These are phyloP conservation scores for Zalerion maritima DNA, from an alignment of 495 filamentous ascomycete species.

Conservation along the genomic window DNA sequence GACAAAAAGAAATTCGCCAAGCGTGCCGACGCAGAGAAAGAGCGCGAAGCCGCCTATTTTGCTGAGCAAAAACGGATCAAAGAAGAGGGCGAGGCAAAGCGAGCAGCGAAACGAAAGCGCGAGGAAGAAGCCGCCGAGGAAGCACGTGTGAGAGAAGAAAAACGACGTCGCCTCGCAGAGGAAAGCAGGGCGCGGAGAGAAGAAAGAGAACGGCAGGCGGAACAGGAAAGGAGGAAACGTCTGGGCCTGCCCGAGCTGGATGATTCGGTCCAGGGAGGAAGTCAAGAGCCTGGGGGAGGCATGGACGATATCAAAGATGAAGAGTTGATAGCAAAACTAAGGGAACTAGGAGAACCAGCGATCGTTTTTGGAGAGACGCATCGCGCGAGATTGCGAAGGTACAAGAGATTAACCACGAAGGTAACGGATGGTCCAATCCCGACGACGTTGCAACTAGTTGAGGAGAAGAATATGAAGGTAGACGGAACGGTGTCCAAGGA, in stretches of 20 bases:
- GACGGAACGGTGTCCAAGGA: slow-evolving; percentile 43
- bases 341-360: slow-evolving; percentile 57
- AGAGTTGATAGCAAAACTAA: slow-evolving; percentile 50
- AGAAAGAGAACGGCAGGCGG: slow-evolving; percentile 48
- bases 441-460: slow-evolving; percentile 59
- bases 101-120: slow-evolving; percentile 66
- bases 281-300: slow-evolving; percentile 5
- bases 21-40: slow-evolving; percentile 72
- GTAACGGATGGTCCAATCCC: slow-evolving; percentile 40
- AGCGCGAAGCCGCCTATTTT: slow-evolving; percentile 65
- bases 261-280: slow-evolving; percentile 1
- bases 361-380: slow-evolving; percentile 77
- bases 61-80: slow-evolving; percentile 60
- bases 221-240: slow-evolving; percentile 30
- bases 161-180: slow-evolving; percentile 64
- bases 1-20: slow-evolving; percentile 65
- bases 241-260: slow-evolving; percentile 56
- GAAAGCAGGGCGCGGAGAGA: slow-evolving; percentile 56
- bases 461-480: slow-evolving; percentile 80
- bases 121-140: slow-evolving; percentile 73
- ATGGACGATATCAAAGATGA: slow-evolving; percentile 44
- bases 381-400: slow-evolving; percentile 48
- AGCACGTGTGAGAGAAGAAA: slow-evolving; percentile 56
- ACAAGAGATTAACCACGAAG: slow-evolving; percentile 41
- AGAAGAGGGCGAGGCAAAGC: slow-evolving; percentile 48